A percentile compares a stretch with the other conserved stretches of the same genome.
Conservation (phyloP, 1,284 basidiomycete species). For the Cutaneotrichosporon sp. region DNA sequence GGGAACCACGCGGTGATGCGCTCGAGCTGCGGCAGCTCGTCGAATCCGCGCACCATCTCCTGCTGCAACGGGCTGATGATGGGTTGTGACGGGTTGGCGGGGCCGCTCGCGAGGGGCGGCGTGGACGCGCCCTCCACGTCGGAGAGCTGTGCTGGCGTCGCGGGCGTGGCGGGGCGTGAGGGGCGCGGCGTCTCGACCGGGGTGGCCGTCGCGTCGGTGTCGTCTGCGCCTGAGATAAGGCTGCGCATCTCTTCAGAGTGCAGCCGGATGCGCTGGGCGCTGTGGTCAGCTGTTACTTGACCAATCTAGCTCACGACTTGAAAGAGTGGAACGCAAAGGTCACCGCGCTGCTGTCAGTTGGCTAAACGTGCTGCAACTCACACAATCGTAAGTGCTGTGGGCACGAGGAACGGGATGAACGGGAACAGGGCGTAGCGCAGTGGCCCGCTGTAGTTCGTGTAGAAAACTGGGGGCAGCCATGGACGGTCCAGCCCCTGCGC, state of each 20-base stretch:
- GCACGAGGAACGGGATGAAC: conserved; percentile 38
- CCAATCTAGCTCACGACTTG: conserved; percentile 34
- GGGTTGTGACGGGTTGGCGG: conserved; percentile 19
- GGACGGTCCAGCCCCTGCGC: neutral
- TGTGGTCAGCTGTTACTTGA: conserved; percentile 6
- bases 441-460: conserved; percentile 31
- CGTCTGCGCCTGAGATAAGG: neutral
- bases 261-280: conserved; percentile 16
- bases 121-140: neutral
- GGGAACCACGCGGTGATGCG: conserved; percentile 48
- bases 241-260: neutral
- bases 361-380: conserved; percentile 18
- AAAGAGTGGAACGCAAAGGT: conserved; percentile 37
- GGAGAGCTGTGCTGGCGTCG: neutral
- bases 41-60: conserved; percentile 36
- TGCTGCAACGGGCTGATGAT: conserved; percentile 37
- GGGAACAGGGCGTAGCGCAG: conserved; percentile 41
- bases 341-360: conserved; percentile 19
- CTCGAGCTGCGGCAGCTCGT: conserved; percentile 37
- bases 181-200: neutral
- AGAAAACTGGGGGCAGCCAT: conserved; percentile 40
- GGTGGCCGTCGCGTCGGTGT: conserved; percentile 4
- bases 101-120: neutral
- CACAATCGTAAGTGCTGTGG: conserved; percentile 34
- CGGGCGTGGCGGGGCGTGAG: neutral